phyloP scores from a whole-genome alignment of 2,329 filamentous ascomycete genomes.

The Ophiostoma fasciatum region DNA sequence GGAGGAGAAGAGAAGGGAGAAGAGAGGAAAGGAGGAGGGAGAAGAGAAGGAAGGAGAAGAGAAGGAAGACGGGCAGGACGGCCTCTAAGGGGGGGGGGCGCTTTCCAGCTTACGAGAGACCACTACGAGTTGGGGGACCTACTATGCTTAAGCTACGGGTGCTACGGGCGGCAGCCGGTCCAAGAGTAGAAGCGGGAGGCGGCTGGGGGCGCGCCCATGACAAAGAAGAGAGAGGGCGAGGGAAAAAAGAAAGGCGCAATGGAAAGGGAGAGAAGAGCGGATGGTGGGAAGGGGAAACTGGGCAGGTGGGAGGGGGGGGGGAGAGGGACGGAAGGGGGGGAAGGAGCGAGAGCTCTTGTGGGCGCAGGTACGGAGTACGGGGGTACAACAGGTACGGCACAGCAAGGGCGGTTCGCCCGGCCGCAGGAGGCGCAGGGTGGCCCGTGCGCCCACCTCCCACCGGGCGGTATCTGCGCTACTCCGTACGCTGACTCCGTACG shows the following conservation, averaged over 20 bases:
- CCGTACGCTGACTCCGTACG: too few species aligned
- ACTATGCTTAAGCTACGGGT: too few species aligned
- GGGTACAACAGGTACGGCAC: not conserved
- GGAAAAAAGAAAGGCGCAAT: slow-evolving; percentile 5
- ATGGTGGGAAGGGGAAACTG: slow-evolving; percentile 1
- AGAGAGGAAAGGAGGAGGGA: slow-evolving; percentile 12
- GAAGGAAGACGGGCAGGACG: too few species aligned
- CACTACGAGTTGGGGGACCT: slow-evolving; percentile 6
- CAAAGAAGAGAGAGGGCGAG: slow-evolving; percentile 2
- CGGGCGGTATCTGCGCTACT: too few species aligned
- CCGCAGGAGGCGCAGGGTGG: slow-evolving; percentile 3
- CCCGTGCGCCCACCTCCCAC: not conserved
- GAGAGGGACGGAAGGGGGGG: not conserved
- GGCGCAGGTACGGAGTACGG: too few species aligned
- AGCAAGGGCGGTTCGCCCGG: too few species aligned
- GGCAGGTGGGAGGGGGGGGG: not conserved
- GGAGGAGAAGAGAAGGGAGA: slow-evolving; percentile 7
- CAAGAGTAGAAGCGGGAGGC: too few species aligned
- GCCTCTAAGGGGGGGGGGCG: too few species aligned
- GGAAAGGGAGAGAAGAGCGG: not conserved
- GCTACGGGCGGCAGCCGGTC: too few species aligned
- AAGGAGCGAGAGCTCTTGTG: too few species aligned
- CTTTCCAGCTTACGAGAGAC: too few species aligned
- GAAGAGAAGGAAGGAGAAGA: not conserved
- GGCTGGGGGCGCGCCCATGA: slow-evolving; percentile 2